phyloP scores from a whole-genome alignment of 768 basidiomycete species.

The Xanthoconium purpureum region DNA sequence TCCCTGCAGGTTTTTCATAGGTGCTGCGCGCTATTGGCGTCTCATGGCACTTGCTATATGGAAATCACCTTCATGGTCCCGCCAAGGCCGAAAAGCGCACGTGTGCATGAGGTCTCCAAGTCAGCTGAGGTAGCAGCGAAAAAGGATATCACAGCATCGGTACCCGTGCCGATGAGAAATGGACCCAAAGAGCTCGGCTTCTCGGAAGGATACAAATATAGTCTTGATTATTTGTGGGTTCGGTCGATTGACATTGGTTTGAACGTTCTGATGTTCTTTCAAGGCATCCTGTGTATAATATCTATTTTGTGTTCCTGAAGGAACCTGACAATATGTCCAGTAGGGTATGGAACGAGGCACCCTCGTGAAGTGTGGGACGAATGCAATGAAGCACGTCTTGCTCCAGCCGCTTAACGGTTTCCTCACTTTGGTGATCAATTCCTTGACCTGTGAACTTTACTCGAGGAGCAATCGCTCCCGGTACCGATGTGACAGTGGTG shows the following conservation, averaged over 20 bases:
- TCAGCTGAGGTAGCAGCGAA: constrained; percentile 62
- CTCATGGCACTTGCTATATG: background rate
- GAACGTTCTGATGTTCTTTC: constrained; percentile 4
- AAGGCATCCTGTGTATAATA: constrained; percentile 65
- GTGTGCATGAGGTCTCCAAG: background rate
- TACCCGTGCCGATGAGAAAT: constrained; percentile 74
- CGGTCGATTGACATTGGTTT: background rate
- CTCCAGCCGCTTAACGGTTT: constrained; percentile 38
- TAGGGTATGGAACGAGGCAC: constrained; percentile 63
- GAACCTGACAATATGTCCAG: constrained; percentile 40
- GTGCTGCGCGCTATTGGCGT: background rate
- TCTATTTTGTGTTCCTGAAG: constrained; percentile 51
- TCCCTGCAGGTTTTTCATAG: background rate
- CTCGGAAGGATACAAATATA: constrained; percentile 60
- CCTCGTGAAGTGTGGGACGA: constrained; percentile 54
- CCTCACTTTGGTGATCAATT: background rate
- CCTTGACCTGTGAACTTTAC: background rate
- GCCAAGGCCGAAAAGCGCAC: background rate
- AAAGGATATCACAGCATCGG: constrained; percentile 48
- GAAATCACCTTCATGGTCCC: background rate
- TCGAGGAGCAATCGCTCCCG: background rate
- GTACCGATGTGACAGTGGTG: background rate
- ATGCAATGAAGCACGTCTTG: constrained; percentile 47
- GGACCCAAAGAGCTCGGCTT: constrained; percentile 73
- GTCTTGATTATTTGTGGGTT: constrained; percentile 53